Evolutionary conservation across 108 stramenopile genomes (phyloP).

Genomic region (Halocafeteria seosinensis): DNA sequence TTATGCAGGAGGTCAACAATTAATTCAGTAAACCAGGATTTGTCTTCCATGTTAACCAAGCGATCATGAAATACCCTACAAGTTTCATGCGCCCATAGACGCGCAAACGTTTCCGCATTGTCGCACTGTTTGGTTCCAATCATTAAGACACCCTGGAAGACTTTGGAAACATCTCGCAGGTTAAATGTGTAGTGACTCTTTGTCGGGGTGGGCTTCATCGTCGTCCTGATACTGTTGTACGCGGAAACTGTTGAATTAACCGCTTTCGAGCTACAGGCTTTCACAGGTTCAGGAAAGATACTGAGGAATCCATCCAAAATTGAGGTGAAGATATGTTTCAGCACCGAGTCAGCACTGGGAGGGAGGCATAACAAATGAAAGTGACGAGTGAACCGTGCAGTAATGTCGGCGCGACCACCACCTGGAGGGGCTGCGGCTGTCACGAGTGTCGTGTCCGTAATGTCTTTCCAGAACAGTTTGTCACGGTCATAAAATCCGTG

Average conservation of each 20-base stretch:
- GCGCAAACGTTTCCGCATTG: constrained; percentile 29
- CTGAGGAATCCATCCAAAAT: constrained; percentile 37
- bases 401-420: constrained; percentile 41
- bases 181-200: constrained; percentile 54
- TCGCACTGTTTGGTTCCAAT: constrained; percentile 20
- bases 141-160: constrained; percentile 44
- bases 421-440: constrained; percentile 51
- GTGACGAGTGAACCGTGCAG: constrained; percentile 46
- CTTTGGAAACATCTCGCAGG: constrained; percentile 45
- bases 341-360: constrained; percentile 26
- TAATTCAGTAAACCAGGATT: constrained; percentile 33
- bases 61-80: constrained; percentile 43
- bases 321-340: constrained; percentile 35
- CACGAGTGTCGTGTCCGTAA: constrained; percentile 44
- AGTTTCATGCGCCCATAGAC: constrained; percentile 45
- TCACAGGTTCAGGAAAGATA: constrained; percentile 27
- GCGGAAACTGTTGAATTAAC: constrained; percentile 34
- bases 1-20: constrained; percentile 31
- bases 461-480: constrained; percentile 30
- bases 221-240: constrained; percentile 33
- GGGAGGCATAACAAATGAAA: constrained; percentile 42
- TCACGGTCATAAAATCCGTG: constrained; percentile 43
- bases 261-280: constrained; percentile 11
- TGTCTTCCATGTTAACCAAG: constrained; percentile 36
- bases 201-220: constrained; percentile 39